Conservation (phyloP, 805 yeast species). For the Ogataea ganodermae region DNA sequence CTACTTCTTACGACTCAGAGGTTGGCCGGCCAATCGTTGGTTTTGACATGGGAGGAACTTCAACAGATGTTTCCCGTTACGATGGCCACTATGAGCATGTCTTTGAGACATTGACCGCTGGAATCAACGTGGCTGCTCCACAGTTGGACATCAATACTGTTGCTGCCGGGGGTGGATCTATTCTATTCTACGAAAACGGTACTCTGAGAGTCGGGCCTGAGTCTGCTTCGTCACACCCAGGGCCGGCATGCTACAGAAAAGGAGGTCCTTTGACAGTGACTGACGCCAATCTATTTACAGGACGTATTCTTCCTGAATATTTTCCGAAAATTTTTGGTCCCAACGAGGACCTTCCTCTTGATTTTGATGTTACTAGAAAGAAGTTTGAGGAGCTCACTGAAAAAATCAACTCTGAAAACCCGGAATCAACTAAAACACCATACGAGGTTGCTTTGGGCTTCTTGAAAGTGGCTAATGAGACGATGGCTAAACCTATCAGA, state of each 20-base stretch:
- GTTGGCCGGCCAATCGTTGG: conserved; percentile 30
- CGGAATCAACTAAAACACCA: conserved; percentile 43
- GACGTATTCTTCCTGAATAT: conserved; percentile 64
- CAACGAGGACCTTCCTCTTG: conserved; percentile 65
- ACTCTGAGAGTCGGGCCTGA: conserved; percentile 79
- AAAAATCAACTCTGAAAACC: conserved; percentile 46
- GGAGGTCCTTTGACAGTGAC: conserved; percentile 80
- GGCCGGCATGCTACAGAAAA: conserved; percentile 80
- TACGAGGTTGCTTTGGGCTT: conserved; percentile 77
- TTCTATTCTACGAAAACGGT: conserved; percentile 63
- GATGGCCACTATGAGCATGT: conserved; percentile 31
- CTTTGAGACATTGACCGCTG: conserved; percentile 35
- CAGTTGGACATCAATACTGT: conserved; percentile 34
- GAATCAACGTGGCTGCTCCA: conserved; percentile 37
- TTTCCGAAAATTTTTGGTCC: conserved; percentile 84
- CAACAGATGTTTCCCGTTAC: conserved; percentile 37
- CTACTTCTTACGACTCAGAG: conserved; percentile 46
- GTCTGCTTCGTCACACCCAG: conserved; percentile 81
- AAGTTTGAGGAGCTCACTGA: conserved; percentile 56
- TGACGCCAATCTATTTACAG: conserved; percentile 73
- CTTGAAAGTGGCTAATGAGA: conserved; percentile 73
- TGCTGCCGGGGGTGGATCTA: conserved; percentile 55
- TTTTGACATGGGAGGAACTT: conserved; percentile 41
- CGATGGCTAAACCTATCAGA: conserved; percentile 85
- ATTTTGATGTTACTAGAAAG: conserved; percentile 48